phyloP scores from a whole-genome alignment of 495 filamentous ascomycete genomes.

The Parathielavia hyrcaniae region DNA sequence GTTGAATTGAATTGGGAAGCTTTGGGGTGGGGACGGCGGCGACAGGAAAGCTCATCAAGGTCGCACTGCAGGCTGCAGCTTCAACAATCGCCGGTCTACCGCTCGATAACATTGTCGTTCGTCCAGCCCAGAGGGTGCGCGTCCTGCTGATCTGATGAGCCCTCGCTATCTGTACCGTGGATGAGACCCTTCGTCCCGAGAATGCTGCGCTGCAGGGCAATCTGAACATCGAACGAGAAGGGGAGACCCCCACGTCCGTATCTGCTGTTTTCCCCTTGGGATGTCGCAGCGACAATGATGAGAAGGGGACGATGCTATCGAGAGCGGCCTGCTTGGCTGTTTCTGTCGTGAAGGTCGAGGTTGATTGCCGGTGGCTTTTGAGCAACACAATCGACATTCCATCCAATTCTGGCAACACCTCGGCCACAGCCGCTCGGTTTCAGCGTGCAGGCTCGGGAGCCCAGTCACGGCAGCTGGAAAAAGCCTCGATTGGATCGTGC shows the following conservation, averaged over 20 bases:
- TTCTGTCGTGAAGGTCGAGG: slow-evolving; percentile 1
- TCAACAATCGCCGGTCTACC: slow-evolving; percentile 14
- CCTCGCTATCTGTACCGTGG: neutral
- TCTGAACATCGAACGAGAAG: neutral
- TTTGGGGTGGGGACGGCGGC: slow-evolving; percentile 4
- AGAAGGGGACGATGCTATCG: slow-evolving; percentile 6
- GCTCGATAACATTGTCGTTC: slow-evolving; percentile 13
- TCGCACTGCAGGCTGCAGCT: slow-evolving; percentile 22
- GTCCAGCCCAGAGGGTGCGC: neutral
- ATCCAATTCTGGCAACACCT: slow-evolving; percentile 6
- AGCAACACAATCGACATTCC: slow-evolving; percentile 5
- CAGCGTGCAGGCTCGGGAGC: slow-evolving; percentile 17
- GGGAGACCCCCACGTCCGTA: slow-evolving; percentile 1
- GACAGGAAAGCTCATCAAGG: slow-evolving; percentile 1
- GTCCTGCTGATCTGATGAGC: neutral
- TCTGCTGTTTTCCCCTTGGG: slow-evolving; percentile 5
- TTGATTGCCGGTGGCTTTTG: neutral
- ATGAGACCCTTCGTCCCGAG: neutral
- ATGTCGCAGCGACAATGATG: slow-evolving; percentile 21
- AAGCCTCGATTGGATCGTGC: slow-evolving; percentile 13
- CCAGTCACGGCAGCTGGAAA: slow-evolving; percentile 1
- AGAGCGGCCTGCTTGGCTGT: neutral
- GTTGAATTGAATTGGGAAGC: slow-evolving; percentile 15
- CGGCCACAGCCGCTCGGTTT: slow-evolving; percentile 13
- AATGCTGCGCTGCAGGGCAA: slow-evolving; percentile 14